phyloP scores from a whole-genome alignment of 2,329 filamentous ascomycete genomes.

The Talaromyces piceae region DNA sequence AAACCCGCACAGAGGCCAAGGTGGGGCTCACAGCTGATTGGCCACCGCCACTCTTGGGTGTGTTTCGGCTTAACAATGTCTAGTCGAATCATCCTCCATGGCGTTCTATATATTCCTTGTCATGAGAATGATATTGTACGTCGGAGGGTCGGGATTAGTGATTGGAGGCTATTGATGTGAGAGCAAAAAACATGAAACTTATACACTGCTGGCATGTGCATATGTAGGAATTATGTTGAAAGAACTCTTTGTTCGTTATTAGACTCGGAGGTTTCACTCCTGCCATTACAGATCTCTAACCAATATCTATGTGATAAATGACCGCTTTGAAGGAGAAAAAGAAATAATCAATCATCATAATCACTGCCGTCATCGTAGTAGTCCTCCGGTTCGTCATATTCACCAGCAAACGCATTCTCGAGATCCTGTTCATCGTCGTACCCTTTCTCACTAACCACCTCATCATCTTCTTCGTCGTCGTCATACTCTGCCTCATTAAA shows the following conservation, averaged over 20 bases:
- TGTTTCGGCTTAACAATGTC: background rate
- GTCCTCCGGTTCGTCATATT: constrained; percentile 29
- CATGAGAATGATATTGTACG: too few relatives aligned
- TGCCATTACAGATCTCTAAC: too few relatives aligned
- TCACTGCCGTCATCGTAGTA: constrained; percentile 18
- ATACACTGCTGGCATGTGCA: too few relatives aligned
- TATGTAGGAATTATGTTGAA: too few relatives aligned
- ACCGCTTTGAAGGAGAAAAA: too few relatives aligned
- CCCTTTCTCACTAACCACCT: constrained; percentile 21
- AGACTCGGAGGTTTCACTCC: too few relatives aligned
- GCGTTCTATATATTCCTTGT: too few relatives aligned
- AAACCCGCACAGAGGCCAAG: constrained; percentile 11
- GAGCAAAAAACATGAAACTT: too few relatives aligned
- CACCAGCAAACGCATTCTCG: constrained; percentile 31
- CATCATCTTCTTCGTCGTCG: constrained; percentile 18
- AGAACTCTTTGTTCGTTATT: too few relatives aligned
- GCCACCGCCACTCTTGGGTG: background rate
- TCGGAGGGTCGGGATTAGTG: too few relatives aligned
- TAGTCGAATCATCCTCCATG: background rate
- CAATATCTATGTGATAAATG: too few relatives aligned
- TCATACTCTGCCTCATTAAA: constrained; percentile 17
- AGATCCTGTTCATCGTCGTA: constrained; percentile 26
- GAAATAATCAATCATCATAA: background rate
- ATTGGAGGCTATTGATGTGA: too few relatives aligned
- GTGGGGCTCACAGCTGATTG: background rate